phyloP scores from a whole-genome alignment of 306 rosid species.

The Luffa aegyptiaca region DNA sequence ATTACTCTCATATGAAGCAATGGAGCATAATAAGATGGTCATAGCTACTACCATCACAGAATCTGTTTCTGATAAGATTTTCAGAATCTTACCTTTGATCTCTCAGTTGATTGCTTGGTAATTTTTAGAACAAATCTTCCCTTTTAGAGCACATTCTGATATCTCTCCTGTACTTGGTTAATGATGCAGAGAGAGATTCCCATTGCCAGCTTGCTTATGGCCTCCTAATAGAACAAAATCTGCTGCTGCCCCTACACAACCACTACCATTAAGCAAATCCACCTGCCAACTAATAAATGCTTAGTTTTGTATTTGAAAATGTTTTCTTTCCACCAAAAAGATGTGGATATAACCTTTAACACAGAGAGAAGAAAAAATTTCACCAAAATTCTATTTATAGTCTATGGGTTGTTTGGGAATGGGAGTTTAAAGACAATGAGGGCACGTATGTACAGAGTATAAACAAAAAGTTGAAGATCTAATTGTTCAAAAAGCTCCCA shows the following conservation, averaged over 20 bases:
- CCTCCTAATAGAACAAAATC: background rate
- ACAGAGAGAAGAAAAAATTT: no score
- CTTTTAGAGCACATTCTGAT: background rate
- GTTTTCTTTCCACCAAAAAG: background rate
- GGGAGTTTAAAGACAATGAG: no score
- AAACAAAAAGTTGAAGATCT: no score
- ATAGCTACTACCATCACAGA: background rate
- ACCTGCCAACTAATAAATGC: background rate
- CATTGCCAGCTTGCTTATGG: constrained; percentile 3
- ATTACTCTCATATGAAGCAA: background rate
- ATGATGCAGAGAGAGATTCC: background rate
- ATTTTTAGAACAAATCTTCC: background rate
- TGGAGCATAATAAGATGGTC: background rate
- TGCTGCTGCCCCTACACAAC: constrained; percentile 1
- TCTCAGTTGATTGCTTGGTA: background rate
- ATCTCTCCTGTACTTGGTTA: background rate
- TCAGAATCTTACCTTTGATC: background rate
- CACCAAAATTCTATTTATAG: background rate
- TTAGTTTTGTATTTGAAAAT: background rate
- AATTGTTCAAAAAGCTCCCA: no score
- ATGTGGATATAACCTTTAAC: background rate
- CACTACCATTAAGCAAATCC: constrained; percentile 3
- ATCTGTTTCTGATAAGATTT: background rate
- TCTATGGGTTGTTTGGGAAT: no score
- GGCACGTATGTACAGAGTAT: no score